These are phyloP conservation scores for Ganoderma sp. DNA, from an alignment of 1,284 basidiomycete genomes.

Conservation along the genomic window DNA sequence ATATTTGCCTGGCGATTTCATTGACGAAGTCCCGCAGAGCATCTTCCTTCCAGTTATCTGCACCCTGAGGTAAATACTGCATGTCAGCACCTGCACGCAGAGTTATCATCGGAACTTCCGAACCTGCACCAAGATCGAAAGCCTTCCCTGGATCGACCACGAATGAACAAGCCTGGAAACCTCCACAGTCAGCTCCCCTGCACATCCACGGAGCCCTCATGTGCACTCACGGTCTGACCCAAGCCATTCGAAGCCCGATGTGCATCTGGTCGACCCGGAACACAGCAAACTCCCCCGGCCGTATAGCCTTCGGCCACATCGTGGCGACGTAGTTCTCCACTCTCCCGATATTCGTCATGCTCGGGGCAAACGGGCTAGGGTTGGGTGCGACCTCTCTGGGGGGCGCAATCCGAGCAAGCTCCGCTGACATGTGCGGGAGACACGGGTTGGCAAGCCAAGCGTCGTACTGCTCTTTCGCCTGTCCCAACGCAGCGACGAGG, in stretches of 20 bases:
- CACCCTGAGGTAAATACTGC: not conserved
- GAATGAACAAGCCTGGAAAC: not conserved
- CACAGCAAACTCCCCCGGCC: not conserved
- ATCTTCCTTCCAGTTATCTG: constrained; percentile 1
- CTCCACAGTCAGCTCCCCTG: not conserved
- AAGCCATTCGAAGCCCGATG: not conserved
- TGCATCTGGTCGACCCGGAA: constrained; percentile 7
- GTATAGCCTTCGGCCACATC: not conserved
- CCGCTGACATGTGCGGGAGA: not conserved
- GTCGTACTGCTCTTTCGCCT: constrained; percentile 6
- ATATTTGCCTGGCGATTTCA: constrained; percentile 1
- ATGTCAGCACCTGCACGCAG: not conserved
- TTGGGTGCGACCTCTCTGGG: not conserved
- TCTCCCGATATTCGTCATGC: not conserved
- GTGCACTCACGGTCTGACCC: not conserved
- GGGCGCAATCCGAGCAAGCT: not conserved
- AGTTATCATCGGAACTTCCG: not conserved
- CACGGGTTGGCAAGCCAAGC: constrained; percentile 2
- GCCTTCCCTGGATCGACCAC: constrained; percentile 7
- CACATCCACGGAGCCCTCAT: not conserved
- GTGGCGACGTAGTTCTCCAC: constrained; percentile 4
- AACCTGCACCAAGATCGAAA: constrained; percentile 4
- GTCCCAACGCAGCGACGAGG: not conserved
- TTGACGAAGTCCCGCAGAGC: not conserved
- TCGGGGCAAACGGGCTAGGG: not conserved